These are phyloP conservation scores for Corymbia citriodora DNA, from an alignment of 441 rosid genomes.

Conservation along the genomic window DNA sequence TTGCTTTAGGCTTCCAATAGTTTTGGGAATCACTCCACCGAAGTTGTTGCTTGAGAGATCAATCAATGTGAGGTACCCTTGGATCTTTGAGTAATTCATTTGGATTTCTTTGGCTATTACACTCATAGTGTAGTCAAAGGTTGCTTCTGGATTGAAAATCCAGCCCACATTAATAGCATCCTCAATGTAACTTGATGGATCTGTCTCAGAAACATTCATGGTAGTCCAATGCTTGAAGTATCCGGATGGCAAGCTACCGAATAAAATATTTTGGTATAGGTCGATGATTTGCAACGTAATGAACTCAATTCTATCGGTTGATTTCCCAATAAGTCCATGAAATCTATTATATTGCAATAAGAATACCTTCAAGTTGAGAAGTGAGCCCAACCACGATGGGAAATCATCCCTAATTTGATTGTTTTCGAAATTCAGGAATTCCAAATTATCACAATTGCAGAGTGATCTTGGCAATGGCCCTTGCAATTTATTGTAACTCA, in stretches of 20 bases:
- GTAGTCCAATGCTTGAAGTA: slow-evolving; percentile 15
- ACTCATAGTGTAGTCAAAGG: neutral
- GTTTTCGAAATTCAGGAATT: neutral
- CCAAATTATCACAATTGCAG: neutral
- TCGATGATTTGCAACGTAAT: slow-evolving; percentile 3
- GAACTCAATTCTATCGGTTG: neutral
- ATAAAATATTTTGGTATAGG: neutral
- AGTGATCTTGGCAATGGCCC: slow-evolving; percentile 23
- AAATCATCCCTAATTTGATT: slow-evolving; percentile 19
- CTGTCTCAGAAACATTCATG: neutral
- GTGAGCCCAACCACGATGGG: slow-evolving; percentile 32
- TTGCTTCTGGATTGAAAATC: rapidly evolving
- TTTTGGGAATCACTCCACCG: slow-evolving; percentile 21
- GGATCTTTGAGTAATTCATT: slow-evolving; percentile 5
- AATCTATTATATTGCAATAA: slow-evolving; percentile 20
- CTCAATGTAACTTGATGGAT: neutral
- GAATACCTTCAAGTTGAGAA: slow-evolving; percentile 9
- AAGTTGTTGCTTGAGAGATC: slow-evolving; percentile 28
- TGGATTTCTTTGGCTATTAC: slow-evolving; percentile 21
- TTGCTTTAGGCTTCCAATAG: slow-evolving; percentile 12
- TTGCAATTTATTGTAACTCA: slow-evolving; percentile 8
- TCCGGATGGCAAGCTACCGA: neutral
- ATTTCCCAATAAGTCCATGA: slow-evolving; percentile 5
- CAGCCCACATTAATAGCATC: rapidly evolving
- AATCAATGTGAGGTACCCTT: neutral